Evolutionary conservation across 768 basidiomycete genomes (phyloP).

Genomic region (Hebeloma cylindrosporum): DNA sequence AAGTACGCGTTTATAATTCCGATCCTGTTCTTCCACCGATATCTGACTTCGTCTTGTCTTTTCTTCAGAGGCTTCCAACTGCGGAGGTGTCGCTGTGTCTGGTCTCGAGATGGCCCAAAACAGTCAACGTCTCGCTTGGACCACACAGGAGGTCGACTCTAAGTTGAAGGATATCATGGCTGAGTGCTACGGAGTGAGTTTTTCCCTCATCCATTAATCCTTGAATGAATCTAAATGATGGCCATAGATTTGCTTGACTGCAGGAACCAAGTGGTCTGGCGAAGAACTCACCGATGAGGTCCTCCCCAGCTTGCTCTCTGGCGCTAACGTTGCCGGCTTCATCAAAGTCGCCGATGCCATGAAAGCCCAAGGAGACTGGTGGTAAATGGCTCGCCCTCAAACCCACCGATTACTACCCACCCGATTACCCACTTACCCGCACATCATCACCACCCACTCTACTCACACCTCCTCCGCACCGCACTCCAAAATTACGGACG

Average conservation of each 20-base stretch:
- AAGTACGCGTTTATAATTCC: slow-evolving; percentile 41
- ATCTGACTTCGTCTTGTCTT: slow-evolving; percentile 5
- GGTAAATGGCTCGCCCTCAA: slow-evolving; percentile 41
- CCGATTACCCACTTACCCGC: neutral
- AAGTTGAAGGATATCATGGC: slow-evolving; percentile 74
- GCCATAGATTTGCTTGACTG: slow-evolving; percentile 49
- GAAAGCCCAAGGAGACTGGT: slow-evolving; percentile 76
- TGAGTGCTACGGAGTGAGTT: slow-evolving; percentile 50
- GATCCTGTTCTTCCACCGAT: neutral
- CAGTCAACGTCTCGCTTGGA: slow-evolving; percentile 65
- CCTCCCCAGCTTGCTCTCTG: slow-evolving; percentile 54
- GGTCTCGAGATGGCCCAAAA: slow-evolving; percentile 84
- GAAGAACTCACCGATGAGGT: slow-evolving; percentile 40
- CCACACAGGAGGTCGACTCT: slow-evolving; percentile 59
- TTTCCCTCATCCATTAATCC: neutral
- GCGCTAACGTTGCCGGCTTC: slow-evolving; percentile 75
- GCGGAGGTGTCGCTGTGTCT: slow-evolving; percentile 76
- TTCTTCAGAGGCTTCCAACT: slow-evolving; percentile 51
- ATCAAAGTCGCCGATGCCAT: slow-evolving; percentile 73
- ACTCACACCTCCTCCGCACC: neutral
- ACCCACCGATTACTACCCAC: neutral
- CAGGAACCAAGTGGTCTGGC: slow-evolving; percentile 57
- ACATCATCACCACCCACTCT: neutral
- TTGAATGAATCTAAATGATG: neutral
- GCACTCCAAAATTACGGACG: no score